Evolutionary conservation across 805 yeast species (phyloP).

Genomic region (Tetrapisispora nanseiensis): DNA sequence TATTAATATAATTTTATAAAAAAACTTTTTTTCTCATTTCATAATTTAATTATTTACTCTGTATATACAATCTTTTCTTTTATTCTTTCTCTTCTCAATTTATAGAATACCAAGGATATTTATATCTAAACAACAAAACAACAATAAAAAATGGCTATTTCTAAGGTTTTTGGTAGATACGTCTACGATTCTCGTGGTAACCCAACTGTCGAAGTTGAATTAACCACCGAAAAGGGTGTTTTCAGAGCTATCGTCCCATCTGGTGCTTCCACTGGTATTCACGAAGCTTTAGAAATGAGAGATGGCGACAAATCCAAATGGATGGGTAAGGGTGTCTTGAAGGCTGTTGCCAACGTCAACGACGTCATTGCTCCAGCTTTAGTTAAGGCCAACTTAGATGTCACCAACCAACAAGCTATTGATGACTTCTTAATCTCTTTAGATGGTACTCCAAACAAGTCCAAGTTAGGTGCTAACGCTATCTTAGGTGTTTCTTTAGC

Average conservation of each 20-base stretch:
- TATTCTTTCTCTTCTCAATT: not conserved
- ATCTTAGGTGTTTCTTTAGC: conserved; percentile 96
- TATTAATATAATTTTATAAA: not conserved
- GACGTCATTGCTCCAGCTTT: conserved; percentile 91
- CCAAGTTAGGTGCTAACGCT: conserved; percentile 98
- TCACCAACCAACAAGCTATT: conserved; percentile 74
- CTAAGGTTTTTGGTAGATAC: conserved; percentile 87
- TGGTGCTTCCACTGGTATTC: conserved; percentile 98
- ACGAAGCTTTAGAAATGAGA: conserved; percentile 97
- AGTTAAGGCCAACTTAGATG: conserved; percentile 68
- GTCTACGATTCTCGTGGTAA: conserved; percentile 99
- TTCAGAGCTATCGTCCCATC: conserved; percentile 98
- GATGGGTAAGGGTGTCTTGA: conserved; percentile 97
- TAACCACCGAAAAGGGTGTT: conserved; percentile 83
- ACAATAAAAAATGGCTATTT: conserved; percentile 54
- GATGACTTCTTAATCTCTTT: conserved; percentile 78
- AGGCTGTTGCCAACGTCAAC: conserved; percentile 96
- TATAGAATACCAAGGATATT: conserved; percentile 10
- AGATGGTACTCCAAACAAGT: conserved; percentile 96
- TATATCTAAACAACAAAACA: conserved; percentile 3
- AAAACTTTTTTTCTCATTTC: not conserved
- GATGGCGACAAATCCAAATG: conserved; percentile 96
- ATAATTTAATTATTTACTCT: not conserved
- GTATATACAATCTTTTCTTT: not conserved
- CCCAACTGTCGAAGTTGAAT: conserved; percentile 98